Evolutionary conservation across 2,329 filamentous ascomycete species (phyloP).

Genomic region (Madurella fahalii): DNA sequence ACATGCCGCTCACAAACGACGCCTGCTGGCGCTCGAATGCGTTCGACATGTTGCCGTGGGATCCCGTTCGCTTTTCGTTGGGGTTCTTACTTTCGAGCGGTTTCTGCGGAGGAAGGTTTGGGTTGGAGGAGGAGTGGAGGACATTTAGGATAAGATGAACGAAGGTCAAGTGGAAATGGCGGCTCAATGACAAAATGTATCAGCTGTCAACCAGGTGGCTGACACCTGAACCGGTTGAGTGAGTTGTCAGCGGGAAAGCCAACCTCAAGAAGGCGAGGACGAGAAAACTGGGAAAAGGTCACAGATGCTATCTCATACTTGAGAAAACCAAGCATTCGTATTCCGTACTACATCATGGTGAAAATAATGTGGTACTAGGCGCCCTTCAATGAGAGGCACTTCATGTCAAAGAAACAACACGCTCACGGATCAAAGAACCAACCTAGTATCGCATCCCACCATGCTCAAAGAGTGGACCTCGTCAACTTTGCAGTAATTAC

Average conservation of each 20-base stretch:
- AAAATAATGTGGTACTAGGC: too few species aligned
- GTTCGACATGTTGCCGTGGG: constrained; percentile 45
- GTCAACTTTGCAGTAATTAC: constrained; percentile 10
- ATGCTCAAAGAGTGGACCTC: background rate
- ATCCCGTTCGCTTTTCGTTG: background rate
- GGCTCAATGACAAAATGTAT: background rate
- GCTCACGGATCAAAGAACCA: background rate
- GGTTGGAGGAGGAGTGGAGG: background rate
- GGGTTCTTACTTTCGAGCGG: background rate
- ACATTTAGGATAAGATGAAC: background rate
- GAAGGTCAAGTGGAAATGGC: background rate
- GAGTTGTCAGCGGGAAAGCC: too few species aligned
- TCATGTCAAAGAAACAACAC: background rate
- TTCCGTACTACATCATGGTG: too few species aligned
- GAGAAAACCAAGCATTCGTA: too few species aligned
- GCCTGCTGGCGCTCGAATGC: constrained; percentile 64
- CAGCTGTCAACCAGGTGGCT: too few species aligned
- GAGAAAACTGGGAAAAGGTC: too few species aligned
- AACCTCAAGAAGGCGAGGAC: too few species aligned
- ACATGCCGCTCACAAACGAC: constrained; percentile 57
- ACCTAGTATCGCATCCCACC: too few species aligned
- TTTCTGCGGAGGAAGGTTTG: background rate
- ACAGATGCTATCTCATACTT: too few species aligned
- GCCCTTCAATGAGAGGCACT: background rate
- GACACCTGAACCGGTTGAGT: too few species aligned